A percentile compares a stretch with the other conserved stretches of the same genome.
Conservation (phyloP, 2,329 filamentous ascomycete species). For the Sarocladiaceae sp. region DNA sequence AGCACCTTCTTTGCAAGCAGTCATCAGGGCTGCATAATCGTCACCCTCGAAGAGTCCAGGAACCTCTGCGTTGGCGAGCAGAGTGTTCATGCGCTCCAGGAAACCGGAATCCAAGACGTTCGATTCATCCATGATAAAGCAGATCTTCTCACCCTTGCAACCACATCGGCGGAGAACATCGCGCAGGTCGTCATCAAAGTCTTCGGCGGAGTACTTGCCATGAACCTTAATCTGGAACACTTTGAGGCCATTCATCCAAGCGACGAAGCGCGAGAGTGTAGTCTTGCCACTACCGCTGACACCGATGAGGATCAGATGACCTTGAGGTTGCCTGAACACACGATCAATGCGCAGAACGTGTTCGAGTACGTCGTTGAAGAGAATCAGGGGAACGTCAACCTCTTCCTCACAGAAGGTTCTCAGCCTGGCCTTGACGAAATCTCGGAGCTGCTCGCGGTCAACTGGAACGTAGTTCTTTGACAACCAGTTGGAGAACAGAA, state of each 20-base stretch:
- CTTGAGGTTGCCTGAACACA: conserved; percentile 96
- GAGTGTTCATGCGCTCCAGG: conserved; percentile 97
- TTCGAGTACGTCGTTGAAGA: conserved; percentile 99
- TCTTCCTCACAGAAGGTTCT: conserved; percentile 99
- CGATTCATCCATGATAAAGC: conserved; percentile 99
- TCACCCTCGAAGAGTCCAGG: conserved; percentile 99
- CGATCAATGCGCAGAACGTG: conserved; percentile 97
- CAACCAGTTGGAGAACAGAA: conserved; percentile 98
- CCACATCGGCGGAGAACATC: conserved; percentile 89
- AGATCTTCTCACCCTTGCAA: conserved; percentile 98
- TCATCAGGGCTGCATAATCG: conserved; percentile 97
- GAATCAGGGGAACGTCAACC: conserved; percentile 92
- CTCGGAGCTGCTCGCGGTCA: conserved; percentile 86
- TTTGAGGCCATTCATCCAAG: conserved; percentile 99
- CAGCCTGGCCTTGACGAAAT: conserved; percentile 94
- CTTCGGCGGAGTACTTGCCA: conserved; percentile 94
- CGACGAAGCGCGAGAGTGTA: conserved; percentile 93
- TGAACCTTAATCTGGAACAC: conserved; percentile 99
- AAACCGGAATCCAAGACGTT: conserved; percentile 99
- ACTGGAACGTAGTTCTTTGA: conserved; percentile 98
- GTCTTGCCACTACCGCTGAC: conserved; percentile 99
- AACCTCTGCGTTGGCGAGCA: conserved; percentile 98
- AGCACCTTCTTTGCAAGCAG: conserved; percentile 95
- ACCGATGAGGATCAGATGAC: conserved; percentile 95
- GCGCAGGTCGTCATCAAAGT: conserved; percentile 96